Evolutionary conservation across 2,329 filamentous ascomycete species (phyloP).

Genomic region (Ophiognomonia clavigignenti-juglandacearum): DNA sequence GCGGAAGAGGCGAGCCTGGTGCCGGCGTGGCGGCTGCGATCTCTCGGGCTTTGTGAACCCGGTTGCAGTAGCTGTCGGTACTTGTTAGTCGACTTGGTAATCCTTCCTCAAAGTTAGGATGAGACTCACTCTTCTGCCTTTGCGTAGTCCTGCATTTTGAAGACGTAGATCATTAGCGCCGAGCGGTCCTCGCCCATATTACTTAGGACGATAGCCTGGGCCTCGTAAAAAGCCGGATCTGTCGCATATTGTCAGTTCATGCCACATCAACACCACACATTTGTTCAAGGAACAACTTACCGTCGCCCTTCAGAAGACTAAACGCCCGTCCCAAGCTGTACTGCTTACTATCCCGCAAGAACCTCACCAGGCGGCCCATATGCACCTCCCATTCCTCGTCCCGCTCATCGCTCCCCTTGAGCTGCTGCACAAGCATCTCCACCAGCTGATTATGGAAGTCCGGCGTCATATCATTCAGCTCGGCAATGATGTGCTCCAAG

Average conservation of each 20-base stretch:
- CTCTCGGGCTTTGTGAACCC: constrained; percentile 63
- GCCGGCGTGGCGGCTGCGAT: constrained; percentile 26
- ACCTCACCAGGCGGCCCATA: constrained; percentile 64
- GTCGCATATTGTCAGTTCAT: constrained; percentile 12
- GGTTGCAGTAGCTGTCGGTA: constrained; percentile 74
- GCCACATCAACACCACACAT: background rate
- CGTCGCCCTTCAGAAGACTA: constrained; percentile 70
- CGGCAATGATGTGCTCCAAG: constrained; percentile 83
- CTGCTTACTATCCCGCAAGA: constrained; percentile 70
- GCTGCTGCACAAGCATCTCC: constrained; percentile 60
- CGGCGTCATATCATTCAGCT: constrained; percentile 77
- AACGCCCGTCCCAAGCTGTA: constrained; percentile 80
- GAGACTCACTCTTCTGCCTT: constrained; percentile 85
- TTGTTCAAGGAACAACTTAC: constrained; percentile 49
- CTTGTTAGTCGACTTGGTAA: too few relatives aligned
- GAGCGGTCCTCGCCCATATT: constrained; percentile 96
- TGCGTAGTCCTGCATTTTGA: constrained; percentile 77
- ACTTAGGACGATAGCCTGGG: constrained; percentile 83
- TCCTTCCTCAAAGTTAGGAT: constrained; percentile 2
- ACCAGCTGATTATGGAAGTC: constrained; percentile 85
- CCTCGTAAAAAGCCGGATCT: constrained; percentile 85
- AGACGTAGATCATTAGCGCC: constrained; percentile 95
- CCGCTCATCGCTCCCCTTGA: constrained; percentile 33
- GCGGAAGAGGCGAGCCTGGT: constrained; percentile 21
- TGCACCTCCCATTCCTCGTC: constrained; percentile 50